Evolutionary conservation across 1,284 basidiomycete genomes (phyloP).

Genomic region (Boletus sp.): DNA sequence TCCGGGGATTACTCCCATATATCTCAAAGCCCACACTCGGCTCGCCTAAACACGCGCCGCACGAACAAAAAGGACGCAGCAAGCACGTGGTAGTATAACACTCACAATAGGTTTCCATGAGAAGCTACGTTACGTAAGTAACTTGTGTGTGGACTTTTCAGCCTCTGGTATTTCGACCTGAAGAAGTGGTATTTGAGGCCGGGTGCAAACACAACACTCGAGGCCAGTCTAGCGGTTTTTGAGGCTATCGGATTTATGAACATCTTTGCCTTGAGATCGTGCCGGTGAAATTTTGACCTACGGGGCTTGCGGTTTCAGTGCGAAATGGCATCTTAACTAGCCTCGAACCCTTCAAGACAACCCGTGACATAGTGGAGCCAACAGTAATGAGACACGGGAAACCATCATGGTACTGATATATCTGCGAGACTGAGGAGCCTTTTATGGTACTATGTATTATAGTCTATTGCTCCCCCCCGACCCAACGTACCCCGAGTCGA

Average conservation of each 20-base stretch:
- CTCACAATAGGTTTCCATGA: too few relatives aligned
- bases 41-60: background rate
- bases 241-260: background rate
- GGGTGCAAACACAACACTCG: background rate
- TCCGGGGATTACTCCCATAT: background rate
- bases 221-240: background rate
- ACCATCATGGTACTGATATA: background rate
- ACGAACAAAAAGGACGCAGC: conserved; percentile 8
- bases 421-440: background rate
- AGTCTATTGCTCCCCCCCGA: background rate
- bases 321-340: too few relatives aligned
- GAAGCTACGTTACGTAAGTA: background rate
- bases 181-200: background rate
- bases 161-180: background rate
- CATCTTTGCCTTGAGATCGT: background rate
- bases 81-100: conserved; percentile 11
- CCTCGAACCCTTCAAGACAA: background rate
- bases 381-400: background rate
- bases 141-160: background rate
- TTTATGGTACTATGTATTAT: background rate
- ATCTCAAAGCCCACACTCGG: background rate
- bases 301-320: background rate
- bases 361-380: background rate
- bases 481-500: background rate
- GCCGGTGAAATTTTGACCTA: background rate